phyloP scores from a whole-genome alignment of 768 basidiomycete genomes.

The Termitomyces sp. region DNA sequence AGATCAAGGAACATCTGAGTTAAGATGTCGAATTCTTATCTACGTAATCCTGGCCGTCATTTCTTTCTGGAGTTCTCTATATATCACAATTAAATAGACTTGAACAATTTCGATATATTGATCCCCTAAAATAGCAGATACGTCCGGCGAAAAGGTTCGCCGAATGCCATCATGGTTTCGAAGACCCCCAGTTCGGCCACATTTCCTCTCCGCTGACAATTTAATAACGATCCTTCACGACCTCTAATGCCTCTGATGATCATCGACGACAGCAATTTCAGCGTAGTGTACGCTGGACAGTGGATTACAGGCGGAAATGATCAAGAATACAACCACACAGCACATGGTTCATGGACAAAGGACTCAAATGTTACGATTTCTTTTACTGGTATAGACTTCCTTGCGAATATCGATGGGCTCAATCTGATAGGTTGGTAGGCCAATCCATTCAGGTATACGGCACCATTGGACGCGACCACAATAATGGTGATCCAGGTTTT shows the following conservation, averaged over 20 bases:
- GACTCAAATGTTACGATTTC: conserved; percentile 3
- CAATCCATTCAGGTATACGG: conserved; percentile 10
- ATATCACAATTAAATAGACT: too few species aligned
- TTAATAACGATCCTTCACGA: not conserved
- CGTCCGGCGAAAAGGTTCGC: not conserved
- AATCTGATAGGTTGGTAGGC: not conserved
- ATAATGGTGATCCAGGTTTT: conserved; percentile 8
- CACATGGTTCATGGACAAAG: conserved; percentile 2
- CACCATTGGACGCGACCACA: conserved; percentile 8
- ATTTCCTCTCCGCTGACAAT: not conserved
- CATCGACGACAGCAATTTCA: conserved; percentile 6
- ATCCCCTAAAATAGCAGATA: not conserved
- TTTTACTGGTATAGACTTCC: conserved; percentile 1
- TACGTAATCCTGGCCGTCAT: too few species aligned
- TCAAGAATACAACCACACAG: conserved; percentile 1
- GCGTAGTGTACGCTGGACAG: conserved; percentile 1
- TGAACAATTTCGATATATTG: too few species aligned
- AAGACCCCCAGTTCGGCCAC: not conserved
- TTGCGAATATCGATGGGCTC: not conserved
- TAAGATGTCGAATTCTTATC: too few species aligned
- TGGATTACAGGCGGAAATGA: conserved; percentile 1
- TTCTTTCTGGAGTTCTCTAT: too few species aligned
- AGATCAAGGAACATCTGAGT: too few species aligned
- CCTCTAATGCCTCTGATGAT: not conserved
- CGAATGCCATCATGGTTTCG: not conserved